Conservation (phyloP, 805 yeast species). For the Tetrapisispora arboricola region DNA sequence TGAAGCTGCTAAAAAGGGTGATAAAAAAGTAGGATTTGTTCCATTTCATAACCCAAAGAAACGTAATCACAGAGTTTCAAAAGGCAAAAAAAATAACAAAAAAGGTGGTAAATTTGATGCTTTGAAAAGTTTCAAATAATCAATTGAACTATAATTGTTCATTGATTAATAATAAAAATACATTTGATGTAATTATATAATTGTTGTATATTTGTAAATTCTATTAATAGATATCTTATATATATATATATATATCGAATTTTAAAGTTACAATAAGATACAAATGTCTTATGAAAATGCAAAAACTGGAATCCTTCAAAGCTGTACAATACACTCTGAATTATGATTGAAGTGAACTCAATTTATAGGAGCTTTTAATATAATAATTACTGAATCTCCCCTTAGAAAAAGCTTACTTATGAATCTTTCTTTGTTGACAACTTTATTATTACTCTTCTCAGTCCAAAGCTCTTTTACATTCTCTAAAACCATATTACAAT, state of each 20-base stretch:
- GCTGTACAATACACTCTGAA: too few relatives aligned
- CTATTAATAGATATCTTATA: background rate
- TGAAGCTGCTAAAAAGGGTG: slow-evolving; percentile 51
- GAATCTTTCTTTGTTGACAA: slow-evolving; percentile 58
- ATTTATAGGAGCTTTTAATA: slow-evolving; percentile 42
- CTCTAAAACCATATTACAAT: slow-evolving; percentile 85
- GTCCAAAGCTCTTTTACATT: slow-evolving; percentile 78
- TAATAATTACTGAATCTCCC: slow-evolving; percentile 90
- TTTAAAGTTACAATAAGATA: slow-evolving; percentile 2
- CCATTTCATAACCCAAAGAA: slow-evolving; percentile 50
- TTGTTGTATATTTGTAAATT: background rate
- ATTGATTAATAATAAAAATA: too few relatives aligned
- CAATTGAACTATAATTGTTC: background rate
- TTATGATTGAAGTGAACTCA: slow-evolving; percentile 2
- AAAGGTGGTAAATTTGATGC: slow-evolving; percentile 44
- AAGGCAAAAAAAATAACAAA: slow-evolving; percentile 30
- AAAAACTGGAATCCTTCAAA: background rate
- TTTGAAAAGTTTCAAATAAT: slow-evolving; percentile 43
- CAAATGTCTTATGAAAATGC: background rate
- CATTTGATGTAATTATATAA: too few relatives aligned
- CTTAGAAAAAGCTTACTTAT: slow-evolving; percentile 82
- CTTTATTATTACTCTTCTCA: slow-evolving; percentile 61
- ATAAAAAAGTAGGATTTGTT: slow-evolving; percentile 54
- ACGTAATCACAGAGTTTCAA: slow-evolving; percentile 30
- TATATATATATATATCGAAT: background rate